Percentiles rank a stretch among this genome's conserved stretches.
phyloP scores from a whole-genome alignment of 371 early-diverging fungal species.

The Syncephalastrum racemosum region DNA sequence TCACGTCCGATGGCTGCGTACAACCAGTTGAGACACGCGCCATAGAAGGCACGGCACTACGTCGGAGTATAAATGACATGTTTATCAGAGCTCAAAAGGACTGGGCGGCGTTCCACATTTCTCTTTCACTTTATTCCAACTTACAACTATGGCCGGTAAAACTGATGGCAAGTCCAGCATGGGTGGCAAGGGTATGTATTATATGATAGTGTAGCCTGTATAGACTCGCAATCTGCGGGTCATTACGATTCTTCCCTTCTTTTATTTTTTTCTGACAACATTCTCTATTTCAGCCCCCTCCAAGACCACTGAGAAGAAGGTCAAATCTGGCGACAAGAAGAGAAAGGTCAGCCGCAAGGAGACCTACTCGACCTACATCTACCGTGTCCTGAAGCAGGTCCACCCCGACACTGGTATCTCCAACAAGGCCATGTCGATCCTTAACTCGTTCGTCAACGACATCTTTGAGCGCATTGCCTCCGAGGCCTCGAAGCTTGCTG shows the following conservation, averaged over 20 bases:
- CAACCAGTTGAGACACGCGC: neutral
- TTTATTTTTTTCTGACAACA: neutral
- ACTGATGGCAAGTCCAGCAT: slow-evolving; percentile 13
- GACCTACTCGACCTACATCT: slow-evolving; percentile 94
- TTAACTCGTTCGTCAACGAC: slow-evolving; percentile 98
- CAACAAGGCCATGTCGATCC: slow-evolving; percentile 98
- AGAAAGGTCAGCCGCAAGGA: slow-evolving; percentile 75
- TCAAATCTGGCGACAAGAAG: slow-evolving; percentile 53
- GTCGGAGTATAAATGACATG: too few species aligned
- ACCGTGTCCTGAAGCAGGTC: slow-evolving; percentile 96
- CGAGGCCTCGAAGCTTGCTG: slow-evolving; percentile 92
- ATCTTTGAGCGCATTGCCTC: slow-evolving; percentile 93
- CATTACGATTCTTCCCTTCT: neutral
- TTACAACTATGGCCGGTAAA: slow-evolving; percentile 16
- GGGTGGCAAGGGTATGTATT: slow-evolving; percentile 18
- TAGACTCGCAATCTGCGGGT: too few species aligned
- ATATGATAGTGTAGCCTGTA: neutral
- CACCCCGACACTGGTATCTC: slow-evolving; percentile 98
- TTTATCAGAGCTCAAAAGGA: too few species aligned
- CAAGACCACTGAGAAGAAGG: slow-evolving; percentile 58
- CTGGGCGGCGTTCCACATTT: slow-evolving; percentile 1
- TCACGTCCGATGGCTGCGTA: too few species aligned
- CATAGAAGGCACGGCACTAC: too few species aligned
- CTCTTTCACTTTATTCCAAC: slow-evolving; percentile 9
- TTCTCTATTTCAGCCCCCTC: slow-evolving; percentile 53